Base-by-base conservation (phyloP, 2,329 filamentous ascomycete species). In the Phialemoniopsis sp. region DNA sequence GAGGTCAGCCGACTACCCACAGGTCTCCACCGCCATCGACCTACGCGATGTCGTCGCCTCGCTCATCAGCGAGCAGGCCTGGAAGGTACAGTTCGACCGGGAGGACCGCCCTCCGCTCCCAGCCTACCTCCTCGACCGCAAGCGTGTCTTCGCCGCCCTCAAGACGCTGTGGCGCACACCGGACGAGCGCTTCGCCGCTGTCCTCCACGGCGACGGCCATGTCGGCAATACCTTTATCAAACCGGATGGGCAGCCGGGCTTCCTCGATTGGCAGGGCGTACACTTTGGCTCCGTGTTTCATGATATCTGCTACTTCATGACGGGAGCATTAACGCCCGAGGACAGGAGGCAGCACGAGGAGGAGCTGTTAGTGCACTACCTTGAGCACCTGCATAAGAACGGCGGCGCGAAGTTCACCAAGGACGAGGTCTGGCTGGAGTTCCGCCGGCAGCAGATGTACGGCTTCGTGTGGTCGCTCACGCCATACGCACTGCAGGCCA, bases 261-360 rank as follows among this genome's bases (percentile, higher is more conserved):
- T 63, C 46, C 51, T 64, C 16, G 61, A 64, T 47, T 64, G 56
- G 55, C 59, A 63, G 46, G 51, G 53, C 35, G 52, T 60, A n/a
- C 54, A 60, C 42, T 52, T 59, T 38, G 58, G 59, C 21, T 58
- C 56, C 4, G 51, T 52, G 7, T 60, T 66, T 42, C 61, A 64
- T 42, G 62, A 66, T 37, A 42, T 64, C 13, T 46, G 54, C 1
- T 65, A 64, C 45, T 61, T 57, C 43, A 42, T 64, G 30, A 52
- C 43, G 4, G 54, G 58, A 26, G 52, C 58, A 6, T 45, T 65
- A 8, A 53, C 46, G 19, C 32, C 60, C 26, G 55, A 59, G 42
- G 58, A 62, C 35, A 52, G 61, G 26, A 50, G 60, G 14, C 44
- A 47, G 16, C 51, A 59, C 39, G 60, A 64, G 47, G 49, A 50